Percentiles rank a stretch among this genome's conserved stretches.
Evolutionary conservation across 805 yeast species (phyloP).

Genomic region (Yamadazyma tumulicola): DNA sequence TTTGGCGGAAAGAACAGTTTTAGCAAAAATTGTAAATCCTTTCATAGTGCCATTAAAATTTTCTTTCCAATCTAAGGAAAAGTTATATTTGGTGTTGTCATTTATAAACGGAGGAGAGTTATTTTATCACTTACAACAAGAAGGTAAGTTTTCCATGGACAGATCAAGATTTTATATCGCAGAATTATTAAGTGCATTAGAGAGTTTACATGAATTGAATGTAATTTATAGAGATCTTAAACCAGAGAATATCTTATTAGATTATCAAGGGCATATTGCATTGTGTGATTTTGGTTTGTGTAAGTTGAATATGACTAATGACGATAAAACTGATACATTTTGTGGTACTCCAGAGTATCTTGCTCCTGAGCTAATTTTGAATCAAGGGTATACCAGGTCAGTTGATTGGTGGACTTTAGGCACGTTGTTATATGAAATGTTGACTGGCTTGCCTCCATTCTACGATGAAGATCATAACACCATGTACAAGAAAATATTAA

Average conservation of each 20-base stretch:
- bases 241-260: slow-evolving; percentile 92
- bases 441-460: slow-evolving; percentile 95
- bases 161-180: slow-evolving; percentile 93
- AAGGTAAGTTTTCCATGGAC: slow-evolving; percentile 83
- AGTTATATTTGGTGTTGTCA: slow-evolving; percentile 82
- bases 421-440: slow-evolving; percentile 88
- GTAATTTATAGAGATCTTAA: slow-evolving; percentile 94
- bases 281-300: slow-evolving; percentile 96
- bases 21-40: slow-evolving; percentile 90
- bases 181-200: slow-evolving; percentile 88
- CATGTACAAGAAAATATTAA: slow-evolving; percentile 91
- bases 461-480: slow-evolving; percentile 90
- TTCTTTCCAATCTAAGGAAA: slow-evolving; percentile 96
- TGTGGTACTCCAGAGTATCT: slow-evolving; percentile 98
- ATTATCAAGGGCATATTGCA: slow-evolving; percentile 97
- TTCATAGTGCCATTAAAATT: slow-evolving; percentile 95
- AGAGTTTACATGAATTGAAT: slow-evolving; percentile 83
- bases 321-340: slow-evolving; percentile 86
- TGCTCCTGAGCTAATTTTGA: slow-evolving; percentile 89
- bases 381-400: slow-evolving; percentile 90
- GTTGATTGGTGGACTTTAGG: slow-evolving; percentile 99
- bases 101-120: slow-evolving; percentile 97
- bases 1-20: slow-evolving; percentile 90
- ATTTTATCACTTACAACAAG: slow-evolving; percentile 88
- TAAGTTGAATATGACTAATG: slow-evolving; percentile 88